A percentile compares a stretch with the other conserved stretches of the same genome.
These are phyloP conservation scores for Epicoccum sorghinum DNA, from an alignment of 2,329 filamentous ascomycete species.

Conservation along the genomic window DNA sequence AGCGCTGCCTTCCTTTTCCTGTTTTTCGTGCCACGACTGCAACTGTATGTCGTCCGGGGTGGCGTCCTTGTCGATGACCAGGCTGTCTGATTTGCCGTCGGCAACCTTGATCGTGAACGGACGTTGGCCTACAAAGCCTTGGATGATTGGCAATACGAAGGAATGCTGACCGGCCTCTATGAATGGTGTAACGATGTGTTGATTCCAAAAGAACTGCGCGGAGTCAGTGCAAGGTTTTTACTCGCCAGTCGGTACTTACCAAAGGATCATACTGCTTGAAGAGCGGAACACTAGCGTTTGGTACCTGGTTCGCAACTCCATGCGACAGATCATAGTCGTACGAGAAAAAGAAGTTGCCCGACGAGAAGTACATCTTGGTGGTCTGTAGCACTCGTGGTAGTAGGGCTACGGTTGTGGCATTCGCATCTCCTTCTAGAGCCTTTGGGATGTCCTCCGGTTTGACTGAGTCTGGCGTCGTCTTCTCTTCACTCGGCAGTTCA, in stretches of 20 bases:
- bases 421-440: constrained; percentile 38
- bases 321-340: constrained; percentile 93
- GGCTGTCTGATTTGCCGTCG: constrained; percentile 45
- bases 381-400: constrained; percentile 85
- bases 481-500: constrained; percentile 19
- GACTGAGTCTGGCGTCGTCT: constrained; percentile 29
- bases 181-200: constrained; percentile 74
- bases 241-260: constrained; percentile 46
- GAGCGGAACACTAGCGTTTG: constrained; percentile 63
- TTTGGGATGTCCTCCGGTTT: constrained; percentile 45
- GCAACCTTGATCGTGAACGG: constrained; percentile 72
- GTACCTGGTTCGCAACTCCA: constrained; percentile 55
- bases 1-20: constrained; percentile 30
- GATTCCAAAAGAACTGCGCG: constrained; percentile 85
- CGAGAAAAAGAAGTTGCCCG: constrained; percentile 89
- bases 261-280: constrained; percentile 74
- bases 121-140: constrained; percentile 90
- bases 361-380: constrained; percentile 81
- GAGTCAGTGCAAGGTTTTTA: neutral
- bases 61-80: constrained; percentile 42
- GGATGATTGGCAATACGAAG: constrained; percentile 81
- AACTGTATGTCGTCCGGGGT: constrained; percentile 45
- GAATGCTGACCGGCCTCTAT: constrained; percentile 73
- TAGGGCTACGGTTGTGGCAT: constrained; percentile 52
- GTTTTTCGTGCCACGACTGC: constrained; percentile 41